Evolutionary conservation across 768 basidiomycete genomes (phyloP).

Genomic region (Xerocomellus intermedius): DNA sequence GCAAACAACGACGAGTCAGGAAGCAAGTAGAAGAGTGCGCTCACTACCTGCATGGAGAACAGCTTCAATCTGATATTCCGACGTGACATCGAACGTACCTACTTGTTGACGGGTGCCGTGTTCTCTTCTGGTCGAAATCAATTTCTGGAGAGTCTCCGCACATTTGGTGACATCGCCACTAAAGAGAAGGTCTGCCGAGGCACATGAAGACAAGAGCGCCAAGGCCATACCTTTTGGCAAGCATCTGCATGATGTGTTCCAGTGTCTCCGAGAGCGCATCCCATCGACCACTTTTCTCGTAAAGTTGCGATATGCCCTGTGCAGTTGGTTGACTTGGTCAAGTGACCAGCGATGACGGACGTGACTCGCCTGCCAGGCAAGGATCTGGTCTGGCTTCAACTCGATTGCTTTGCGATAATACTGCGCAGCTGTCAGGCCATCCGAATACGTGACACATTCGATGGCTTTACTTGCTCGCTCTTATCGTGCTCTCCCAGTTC

Average conservation of each 20-base stretch:
- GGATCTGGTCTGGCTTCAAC: conserved; percentile 60
- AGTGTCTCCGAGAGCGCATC: conserved; percentile 54
- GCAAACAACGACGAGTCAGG: conserved; percentile 67
- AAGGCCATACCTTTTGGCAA: conserved; percentile 53
- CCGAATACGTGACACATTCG: not conserved
- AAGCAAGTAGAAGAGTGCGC: conserved; percentile 66
- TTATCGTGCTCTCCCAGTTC: conserved; percentile 69
- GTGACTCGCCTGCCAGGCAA: conserved; percentile 79
- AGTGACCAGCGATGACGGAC: conserved; percentile 5
- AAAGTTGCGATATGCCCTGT: conserved; percentile 72
- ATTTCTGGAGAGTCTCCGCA: conserved; percentile 77
- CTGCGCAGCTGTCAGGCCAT: conserved; percentile 40
- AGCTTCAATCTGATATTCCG: not conserved
- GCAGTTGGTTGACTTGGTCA: conserved; percentile 4
- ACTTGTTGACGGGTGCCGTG: conserved; percentile 64
- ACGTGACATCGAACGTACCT: conserved; percentile 6
- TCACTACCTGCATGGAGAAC: conserved; percentile 51
- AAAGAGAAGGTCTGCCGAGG: not conserved
- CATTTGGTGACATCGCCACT: conserved; percentile 78
- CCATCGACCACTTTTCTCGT: conserved; percentile 64
- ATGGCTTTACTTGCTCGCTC: conserved; percentile 79
- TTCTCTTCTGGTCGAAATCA: conserved; percentile 59
- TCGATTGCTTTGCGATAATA: conserved; percentile 76
- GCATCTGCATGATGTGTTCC: conserved; percentile 54
- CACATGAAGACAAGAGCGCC: not conserved